These are phyloP conservation scores for Coelastrella sp. DNA, from an alignment of 139 green algal genomes.

Conservation along the genomic window DNA sequence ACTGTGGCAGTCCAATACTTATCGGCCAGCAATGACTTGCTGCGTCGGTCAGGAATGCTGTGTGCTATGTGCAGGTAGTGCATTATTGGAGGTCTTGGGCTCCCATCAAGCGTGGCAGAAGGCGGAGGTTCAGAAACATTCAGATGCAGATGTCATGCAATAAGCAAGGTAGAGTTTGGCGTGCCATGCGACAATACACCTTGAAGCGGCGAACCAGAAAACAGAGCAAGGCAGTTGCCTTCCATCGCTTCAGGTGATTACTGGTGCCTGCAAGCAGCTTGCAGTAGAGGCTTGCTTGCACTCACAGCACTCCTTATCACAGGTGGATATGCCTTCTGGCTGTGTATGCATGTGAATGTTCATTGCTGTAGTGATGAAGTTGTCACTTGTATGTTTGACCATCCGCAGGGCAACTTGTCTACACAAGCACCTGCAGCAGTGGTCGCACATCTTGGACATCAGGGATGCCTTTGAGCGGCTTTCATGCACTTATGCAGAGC, in stretches of 20 bases:
- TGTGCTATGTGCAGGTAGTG: slow-evolving; percentile 35
- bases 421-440: background rate
- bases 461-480: slow-evolving; percentile 26
- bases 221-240: background rate
- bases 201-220: background rate
- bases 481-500: background rate
- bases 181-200: slow-evolving; percentile 10
- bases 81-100: slow-evolving; percentile 31
- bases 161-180: slow-evolving; percentile 2
- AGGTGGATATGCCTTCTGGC: background rate
- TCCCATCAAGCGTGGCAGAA: slow-evolving; percentile 10
- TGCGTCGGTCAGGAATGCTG: too few relatives aligned
- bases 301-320: background rate
- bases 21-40: too few relatives aligned
- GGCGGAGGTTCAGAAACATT: slow-evolving; percentile 7
- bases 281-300: too few relatives aligned
- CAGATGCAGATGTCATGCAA: background rate
- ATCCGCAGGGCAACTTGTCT: slow-evolving; percentile 10
- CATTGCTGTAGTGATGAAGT: too few relatives aligned
- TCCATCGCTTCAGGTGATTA: slow-evolving; percentile 46
- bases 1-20: too few relatives aligned
- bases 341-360: too few relatives aligned
- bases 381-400: background rate
- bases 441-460: slow-evolving; percentile 18
- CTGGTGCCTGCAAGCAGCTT: too few relatives aligned